phyloP scores from a whole-genome alignment of 768 basidiomycete genomes.

The Psilocybe cubensis region DNA sequence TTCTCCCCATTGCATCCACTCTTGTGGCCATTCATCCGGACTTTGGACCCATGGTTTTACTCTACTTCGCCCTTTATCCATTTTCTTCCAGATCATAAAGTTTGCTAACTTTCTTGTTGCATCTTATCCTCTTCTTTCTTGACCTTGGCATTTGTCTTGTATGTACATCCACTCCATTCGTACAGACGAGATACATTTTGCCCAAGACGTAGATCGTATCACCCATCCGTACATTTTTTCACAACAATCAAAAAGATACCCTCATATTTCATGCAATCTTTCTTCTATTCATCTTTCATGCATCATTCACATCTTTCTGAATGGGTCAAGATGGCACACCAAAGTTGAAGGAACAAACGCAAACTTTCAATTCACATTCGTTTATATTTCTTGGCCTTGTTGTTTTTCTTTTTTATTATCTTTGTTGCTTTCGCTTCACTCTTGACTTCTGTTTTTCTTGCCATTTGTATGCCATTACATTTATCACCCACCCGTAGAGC shows the following conservation, averaged over 20 bases:
- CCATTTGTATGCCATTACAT: conserved; percentile 14
- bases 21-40: conserved; percentile 7
- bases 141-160: conserved; percentile 8
- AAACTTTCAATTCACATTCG: conserved; percentile 15
- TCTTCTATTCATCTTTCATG: not conserved
- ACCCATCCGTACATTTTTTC: not conserved
- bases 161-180: conserved; percentile 5
- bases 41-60: conserved; percentile 8
- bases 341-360: not conserved
- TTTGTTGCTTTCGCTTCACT: conserved; percentile 2
- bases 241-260: conserved; percentile 6
- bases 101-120: not conserved
- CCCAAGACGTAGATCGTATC: not conserved
- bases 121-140: not conserved
- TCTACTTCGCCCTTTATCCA: conserved; percentile 3
- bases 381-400: conserved; percentile 3
- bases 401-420: conserved; percentile 6
- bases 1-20: conserved; percentile 10
- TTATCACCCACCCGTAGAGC: conserved; percentile 16
- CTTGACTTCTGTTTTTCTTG: conserved; percentile 2
- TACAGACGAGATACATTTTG: conserved; percentile 4
- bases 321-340: not conserved
- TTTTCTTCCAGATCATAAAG: not conserved
- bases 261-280: not conserved
- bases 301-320: not conserved